A percentile compares a stretch with the other conserved stretches of the same genome.
Conservation (phyloP, 2,329 filamentous ascomycete species). For the Parastagonospora avenae region DNA sequence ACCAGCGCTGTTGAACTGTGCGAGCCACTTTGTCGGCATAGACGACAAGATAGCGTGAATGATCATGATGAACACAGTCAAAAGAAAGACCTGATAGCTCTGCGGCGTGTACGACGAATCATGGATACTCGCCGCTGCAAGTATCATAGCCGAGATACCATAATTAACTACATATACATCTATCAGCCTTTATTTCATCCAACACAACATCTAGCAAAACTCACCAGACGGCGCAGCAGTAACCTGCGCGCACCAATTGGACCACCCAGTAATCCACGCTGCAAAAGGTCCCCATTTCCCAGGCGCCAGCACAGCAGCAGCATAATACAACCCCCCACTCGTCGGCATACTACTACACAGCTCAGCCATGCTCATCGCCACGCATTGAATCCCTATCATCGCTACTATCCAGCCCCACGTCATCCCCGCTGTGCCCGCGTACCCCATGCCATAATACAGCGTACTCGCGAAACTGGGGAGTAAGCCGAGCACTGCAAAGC, state of each 20-base stretch:
- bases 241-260: slow-evolving; percentile 71
- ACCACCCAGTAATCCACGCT: slow-evolving; percentile 72
- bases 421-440: slow-evolving; percentile 57
- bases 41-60: slow-evolving; percentile 71
- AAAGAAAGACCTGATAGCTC: slow-evolving; percentile 70
- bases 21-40: slow-evolving; percentile 73
- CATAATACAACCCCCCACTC: slow-evolving; percentile 74
- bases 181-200: slow-evolving; percentile 1
- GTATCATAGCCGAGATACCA: slow-evolving; percentile 70
- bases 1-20: slow-evolving; percentile 71
- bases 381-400: slow-evolving; percentile 73
- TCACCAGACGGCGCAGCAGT: slow-evolving; percentile 64
- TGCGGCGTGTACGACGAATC: slow-evolving; percentile 69
- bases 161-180: slow-evolving; percentile 60
- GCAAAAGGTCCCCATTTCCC: slow-evolving; percentile 69
- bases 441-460: slow-evolving; percentile 70
- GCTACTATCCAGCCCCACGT: slow-evolving; percentile 78
- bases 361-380: slow-evolving; percentile 70
- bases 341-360: slow-evolving; percentile 76
- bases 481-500: slow-evolving; percentile 73
- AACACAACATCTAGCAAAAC: slow-evolving; percentile 6
- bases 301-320: slow-evolving; percentile 71
- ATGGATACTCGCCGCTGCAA: slow-evolving; percentile 71
- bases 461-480: slow-evolving; percentile 75
- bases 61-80: slow-evolving; percentile 70